A percentile compares a stretch with the other conserved stretches of the same genome.
phyloP scores from a whole-genome alignment of 306 rosid genomes.

The Bauhinia variegata region DNA sequence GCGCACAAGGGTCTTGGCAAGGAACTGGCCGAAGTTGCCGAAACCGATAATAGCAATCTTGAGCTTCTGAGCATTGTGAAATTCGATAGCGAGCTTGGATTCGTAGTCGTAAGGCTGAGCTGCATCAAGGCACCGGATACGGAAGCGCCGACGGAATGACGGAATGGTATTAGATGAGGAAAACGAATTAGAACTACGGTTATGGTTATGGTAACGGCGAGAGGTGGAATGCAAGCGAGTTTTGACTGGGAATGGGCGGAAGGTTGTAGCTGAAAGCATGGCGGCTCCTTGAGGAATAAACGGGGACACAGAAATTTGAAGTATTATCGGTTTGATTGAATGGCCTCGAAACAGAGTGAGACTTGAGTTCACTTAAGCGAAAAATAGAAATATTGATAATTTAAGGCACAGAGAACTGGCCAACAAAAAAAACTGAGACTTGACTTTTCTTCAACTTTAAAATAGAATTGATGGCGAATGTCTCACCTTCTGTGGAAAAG shows the following conservation, averaged over 20 bases:
- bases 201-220: neutral
- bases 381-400: too few species aligned
- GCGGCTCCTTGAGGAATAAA: neutral
- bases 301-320: neutral
- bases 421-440: too few species aligned
- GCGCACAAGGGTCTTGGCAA: constrained; percentile 58
- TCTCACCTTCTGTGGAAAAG: too few species aligned
- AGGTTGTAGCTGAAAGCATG: constrained; percentile 48
- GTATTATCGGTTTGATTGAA: too few species aligned
- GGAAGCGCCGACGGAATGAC: constrained; percentile 33
- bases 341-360: too few species aligned
- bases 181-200: constrained; percentile 9
- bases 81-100: constrained; percentile 57
- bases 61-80: constrained; percentile 49
- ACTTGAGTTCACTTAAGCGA: too few species aligned
- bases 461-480: too few species aligned
- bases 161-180: constrained; percentile 1
- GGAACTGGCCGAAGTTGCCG: constrained; percentile 85
- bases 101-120: constrained; percentile 75
- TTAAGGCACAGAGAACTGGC: too few species aligned
- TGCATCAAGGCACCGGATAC: constrained; percentile 64
- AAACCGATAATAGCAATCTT: constrained; percentile 73
- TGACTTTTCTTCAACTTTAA: too few species aligned
- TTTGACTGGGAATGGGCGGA: constrained; percentile 11
- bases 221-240: neutral